Conservation (phyloP, 768 basidiomycete species). For the Trametes maxima region DNA sequence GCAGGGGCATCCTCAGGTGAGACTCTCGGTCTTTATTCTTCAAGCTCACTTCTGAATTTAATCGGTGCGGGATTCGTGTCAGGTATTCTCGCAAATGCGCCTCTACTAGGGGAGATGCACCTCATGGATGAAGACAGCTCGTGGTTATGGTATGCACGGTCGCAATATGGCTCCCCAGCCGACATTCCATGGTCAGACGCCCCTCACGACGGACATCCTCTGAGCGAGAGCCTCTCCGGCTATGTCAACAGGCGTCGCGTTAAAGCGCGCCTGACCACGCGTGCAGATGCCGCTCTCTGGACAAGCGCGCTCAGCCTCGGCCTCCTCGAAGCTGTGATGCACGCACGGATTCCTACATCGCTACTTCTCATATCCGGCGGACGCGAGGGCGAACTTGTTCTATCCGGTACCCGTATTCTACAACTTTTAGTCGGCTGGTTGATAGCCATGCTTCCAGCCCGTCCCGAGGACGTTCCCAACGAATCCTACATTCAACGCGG, state of each 20-base stretch:
- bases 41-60: no score
- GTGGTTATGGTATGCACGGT: background rate
- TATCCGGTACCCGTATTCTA: background rate
- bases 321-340: constrained; percentile 4
- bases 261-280: background rate
- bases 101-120: background rate
- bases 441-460: no score
- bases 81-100: background rate
- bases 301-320: constrained; percentile 12
- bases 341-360: constrained; percentile 1
- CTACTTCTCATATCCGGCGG: background rate
- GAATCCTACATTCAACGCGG: background rate
- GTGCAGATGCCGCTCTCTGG: constrained; percentile 14
- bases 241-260: background rate
- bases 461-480: background rate
- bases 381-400: background rate
- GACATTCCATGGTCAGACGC: constrained; percentile 5
- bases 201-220: background rate
- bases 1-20: background rate
- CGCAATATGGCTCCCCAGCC: background rate
- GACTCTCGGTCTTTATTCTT: background rate
- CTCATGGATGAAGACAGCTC: background rate
- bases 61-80: background rate
- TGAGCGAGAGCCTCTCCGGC: background rate
- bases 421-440: background rate